Conservation (phyloP, 768 basidiomycete genomes). For the Hypsizygus marmoreus region DNA sequence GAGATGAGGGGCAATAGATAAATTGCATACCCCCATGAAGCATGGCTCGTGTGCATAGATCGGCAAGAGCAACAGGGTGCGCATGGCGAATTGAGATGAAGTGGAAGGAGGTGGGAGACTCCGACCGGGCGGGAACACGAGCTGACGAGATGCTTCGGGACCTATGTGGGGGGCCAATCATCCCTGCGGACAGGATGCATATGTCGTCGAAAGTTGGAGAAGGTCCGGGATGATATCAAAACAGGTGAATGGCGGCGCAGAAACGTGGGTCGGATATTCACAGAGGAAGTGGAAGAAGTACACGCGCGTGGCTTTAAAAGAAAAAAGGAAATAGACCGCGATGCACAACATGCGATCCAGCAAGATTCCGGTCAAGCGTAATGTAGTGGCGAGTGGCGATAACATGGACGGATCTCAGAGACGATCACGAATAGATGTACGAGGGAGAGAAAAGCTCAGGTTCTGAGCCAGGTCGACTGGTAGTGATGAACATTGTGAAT, state of each 20-base stretch:
- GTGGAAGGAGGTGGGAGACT: constrained; percentile 11
- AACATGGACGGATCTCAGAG: constrained; percentile 32
- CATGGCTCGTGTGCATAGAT: constrained; percentile 19
- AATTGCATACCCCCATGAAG: constrained; percentile 18
- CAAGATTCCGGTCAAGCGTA: constrained; percentile 34
- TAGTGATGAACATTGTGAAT: constrained; percentile 41
- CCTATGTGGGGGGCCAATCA: constrained; percentile 31
- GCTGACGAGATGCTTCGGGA: constrained; percentile 28
- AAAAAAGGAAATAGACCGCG: constrained; percentile 30
- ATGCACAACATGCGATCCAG: constrained; percentile 28
- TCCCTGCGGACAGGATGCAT: constrained; percentile 64
- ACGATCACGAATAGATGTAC: constrained; percentile 17
- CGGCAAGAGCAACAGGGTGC: not conserved
- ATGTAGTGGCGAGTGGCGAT: constrained; percentile 29
- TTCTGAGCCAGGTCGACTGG: constrained; percentile 53
- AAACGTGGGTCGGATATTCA: constrained; percentile 33
- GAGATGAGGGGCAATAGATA: constrained; percentile 9
- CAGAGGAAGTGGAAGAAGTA: constrained; percentile 31
- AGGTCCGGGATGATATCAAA: constrained; percentile 32
- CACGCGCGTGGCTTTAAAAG: constrained; percentile 28
- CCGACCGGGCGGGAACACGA: constrained; percentile 16
- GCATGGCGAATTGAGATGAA: not conserved
- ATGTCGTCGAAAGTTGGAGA: constrained; percentile 50
- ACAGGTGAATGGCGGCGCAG: constrained; percentile 28
- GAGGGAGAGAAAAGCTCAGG: constrained; percentile 33